These are phyloP conservation scores for Aphanomyces stellatus DNA, from an alignment of 352 stramenopile species.

Conservation along the genomic window DNA sequence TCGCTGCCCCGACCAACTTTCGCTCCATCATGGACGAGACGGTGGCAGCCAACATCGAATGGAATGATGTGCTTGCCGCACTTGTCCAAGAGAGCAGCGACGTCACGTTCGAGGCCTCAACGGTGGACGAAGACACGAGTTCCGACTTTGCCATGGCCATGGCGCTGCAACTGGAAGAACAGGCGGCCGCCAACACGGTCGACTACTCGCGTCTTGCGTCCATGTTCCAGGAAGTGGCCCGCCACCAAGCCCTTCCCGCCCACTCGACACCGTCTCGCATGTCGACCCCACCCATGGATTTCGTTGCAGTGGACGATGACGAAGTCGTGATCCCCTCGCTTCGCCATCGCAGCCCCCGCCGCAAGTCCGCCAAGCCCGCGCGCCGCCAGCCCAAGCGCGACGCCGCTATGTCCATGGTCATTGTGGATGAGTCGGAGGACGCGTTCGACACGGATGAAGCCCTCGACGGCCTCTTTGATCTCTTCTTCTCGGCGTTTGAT, in stretches of 20 bases:
- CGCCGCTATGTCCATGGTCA: neutral
- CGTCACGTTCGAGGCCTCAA: no score
- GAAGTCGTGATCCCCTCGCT: no score
- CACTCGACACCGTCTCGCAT: no score
- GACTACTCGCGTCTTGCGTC: neutral
- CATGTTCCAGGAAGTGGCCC: neutral
- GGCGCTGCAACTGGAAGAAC: slow-evolving; percentile 10
- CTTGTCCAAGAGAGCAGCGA: no score
- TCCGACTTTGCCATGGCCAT: slow-evolving; percentile 13
- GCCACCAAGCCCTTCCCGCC: no score
- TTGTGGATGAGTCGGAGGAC: neutral
- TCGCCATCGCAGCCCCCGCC: no score
- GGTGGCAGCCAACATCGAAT: neutral
- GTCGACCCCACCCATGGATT: no score
- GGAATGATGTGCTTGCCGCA: no score
- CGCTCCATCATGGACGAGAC: neutral
- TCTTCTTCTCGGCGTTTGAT: neutral
- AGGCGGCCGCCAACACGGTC: slow-evolving; percentile 1
- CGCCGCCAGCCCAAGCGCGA: neutral
- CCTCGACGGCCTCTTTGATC: neutral
- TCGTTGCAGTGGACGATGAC: no score
- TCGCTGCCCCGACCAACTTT: neutral
- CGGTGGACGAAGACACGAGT: no score
- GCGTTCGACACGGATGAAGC: neutral
- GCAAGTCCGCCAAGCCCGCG: neutral